Conservation (phyloP, 2,329 filamentous ascomycete genomes). For the Aurifilum marmelostoma region DNA sequence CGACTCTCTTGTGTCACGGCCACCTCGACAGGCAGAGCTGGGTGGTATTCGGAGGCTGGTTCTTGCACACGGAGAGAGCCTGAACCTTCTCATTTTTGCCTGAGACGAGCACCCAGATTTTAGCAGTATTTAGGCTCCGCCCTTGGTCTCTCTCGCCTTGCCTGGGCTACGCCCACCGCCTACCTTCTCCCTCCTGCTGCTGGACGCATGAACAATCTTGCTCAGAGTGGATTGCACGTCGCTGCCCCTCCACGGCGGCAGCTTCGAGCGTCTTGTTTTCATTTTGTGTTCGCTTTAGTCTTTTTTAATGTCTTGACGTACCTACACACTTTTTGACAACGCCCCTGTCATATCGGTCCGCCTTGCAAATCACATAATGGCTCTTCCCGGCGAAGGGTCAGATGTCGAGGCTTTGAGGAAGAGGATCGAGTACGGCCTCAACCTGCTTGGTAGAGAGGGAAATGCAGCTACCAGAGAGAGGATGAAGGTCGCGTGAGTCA, state of each 20-base stretch:
- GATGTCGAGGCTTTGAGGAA: conserved; percentile 12
- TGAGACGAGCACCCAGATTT: background rate
- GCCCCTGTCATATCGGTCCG: too few species aligned
- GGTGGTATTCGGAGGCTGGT: background rate
- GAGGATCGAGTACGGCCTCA: conserved; percentile 12
- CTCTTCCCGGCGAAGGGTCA: background rate
- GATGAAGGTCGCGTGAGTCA: conserved; percentile 11
- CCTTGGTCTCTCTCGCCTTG: background rate
- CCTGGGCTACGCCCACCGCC: background rate
- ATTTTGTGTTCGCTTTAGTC: background rate
- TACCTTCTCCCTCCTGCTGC: background rate
- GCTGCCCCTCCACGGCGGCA: conserved; percentile 2
- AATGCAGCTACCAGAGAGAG: conserved; percentile 7
- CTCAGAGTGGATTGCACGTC: background rate
- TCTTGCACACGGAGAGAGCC: background rate
- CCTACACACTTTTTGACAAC: too few species aligned
- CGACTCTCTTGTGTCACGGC: conserved; percentile 4
- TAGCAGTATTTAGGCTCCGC: background rate
- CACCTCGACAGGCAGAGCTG: conserved; percentile 6
- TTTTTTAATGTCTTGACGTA: background rate
- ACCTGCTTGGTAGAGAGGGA: background rate
- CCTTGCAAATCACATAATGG: background rate
- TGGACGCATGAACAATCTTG: background rate
- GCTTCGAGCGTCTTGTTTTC: background rate
- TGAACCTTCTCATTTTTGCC: background rate